These are phyloP conservation scores for Pichia sp. DNA, from an alignment of 1,139 yeast species.

Conservation along the genomic window DNA sequence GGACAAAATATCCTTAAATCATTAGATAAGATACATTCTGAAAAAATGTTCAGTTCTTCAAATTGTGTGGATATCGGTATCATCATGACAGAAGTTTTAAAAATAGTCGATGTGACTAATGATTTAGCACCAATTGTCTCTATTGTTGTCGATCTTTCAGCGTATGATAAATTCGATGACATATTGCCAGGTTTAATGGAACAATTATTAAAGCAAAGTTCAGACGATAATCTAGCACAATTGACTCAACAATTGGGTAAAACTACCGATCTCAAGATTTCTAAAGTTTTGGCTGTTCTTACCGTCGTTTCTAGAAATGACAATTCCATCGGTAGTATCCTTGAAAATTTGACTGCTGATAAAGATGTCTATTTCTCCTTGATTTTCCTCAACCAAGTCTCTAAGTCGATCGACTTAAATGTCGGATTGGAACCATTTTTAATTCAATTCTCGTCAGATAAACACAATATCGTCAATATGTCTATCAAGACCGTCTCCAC, in stretches of 20 bases:
- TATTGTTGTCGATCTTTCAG: constrained; percentile 6
- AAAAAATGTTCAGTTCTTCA: constrained; percentile 15
- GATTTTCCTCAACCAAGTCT: constrained; percentile 49
- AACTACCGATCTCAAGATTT: constrained; percentile 23
- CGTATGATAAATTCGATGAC: constrained; percentile 20
- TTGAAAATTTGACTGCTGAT: constrained; percentile 34
- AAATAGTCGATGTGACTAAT: constrained; percentile 4
- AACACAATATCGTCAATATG: constrained; percentile 43
- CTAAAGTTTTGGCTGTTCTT: constrained; percentile 43
- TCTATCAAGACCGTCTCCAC: constrained; percentile 57
- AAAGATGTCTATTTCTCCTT: constrained; percentile 31
- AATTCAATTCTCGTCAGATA: constrained; percentile 31
- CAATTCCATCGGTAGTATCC: constrained; percentile 34
- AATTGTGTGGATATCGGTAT: constrained; percentile 16
- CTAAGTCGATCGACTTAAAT: constrained; percentile 34
- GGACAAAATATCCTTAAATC: constrained; percentile 4
- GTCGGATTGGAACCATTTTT: constrained; percentile 36
- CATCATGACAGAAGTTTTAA: constrained; percentile 17
- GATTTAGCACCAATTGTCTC: constrained; percentile 15
- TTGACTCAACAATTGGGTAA: constrained; percentile 19
- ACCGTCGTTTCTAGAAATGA: constrained; percentile 36
- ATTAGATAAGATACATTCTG: constrained; percentile 13
- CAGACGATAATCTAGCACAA: constrained; percentile 13
- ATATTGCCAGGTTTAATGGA: constrained; percentile 20
- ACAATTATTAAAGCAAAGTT: constrained; percentile 17